A percentile compares a stretch with the other conserved stretches of the same genome.
These are phyloP conservation scores for Chionographis japonica DNA, from an alignment of 106 monocot species.

Conservation along the genomic window DNA sequence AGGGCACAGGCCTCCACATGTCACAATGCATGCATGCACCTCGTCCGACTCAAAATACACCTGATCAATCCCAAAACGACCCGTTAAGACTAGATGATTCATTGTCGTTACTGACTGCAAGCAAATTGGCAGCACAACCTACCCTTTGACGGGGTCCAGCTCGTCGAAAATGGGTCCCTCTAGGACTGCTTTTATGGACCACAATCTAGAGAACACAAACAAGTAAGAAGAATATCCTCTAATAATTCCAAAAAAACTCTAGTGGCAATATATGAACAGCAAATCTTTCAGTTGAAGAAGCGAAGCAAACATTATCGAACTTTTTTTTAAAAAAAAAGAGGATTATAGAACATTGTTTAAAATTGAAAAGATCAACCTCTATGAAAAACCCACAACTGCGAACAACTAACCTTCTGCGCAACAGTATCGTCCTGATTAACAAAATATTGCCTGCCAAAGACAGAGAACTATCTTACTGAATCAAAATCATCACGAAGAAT, in stretches of 20 bases:
- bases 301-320: no score
- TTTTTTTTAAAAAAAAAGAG: no score
- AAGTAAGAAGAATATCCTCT: not conserved
- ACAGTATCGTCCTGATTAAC: slow-evolving; percentile 82
- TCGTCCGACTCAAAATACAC: slow-evolving; percentile 75
- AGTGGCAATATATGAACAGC: no score
- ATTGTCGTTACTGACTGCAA: not conserved
- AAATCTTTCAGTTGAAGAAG: no score
- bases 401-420: slow-evolving; percentile 47
- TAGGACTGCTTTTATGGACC: slow-evolving; percentile 56
- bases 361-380: no score
- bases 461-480: not conserved
- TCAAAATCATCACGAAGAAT: no score
- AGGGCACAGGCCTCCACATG: slow-evolving; percentile 70
- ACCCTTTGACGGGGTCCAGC: slow-evolving; percentile 88
- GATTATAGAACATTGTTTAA: no score
- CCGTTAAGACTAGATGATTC: not conserved
- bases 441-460: slow-evolving; percentile 73
- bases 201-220: slow-evolving; percentile 52
- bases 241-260: no score
- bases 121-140: not conserved
- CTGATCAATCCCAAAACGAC: slow-evolving; percentile 13
- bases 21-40: slow-evolving; percentile 65
- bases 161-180: slow-evolving; percentile 79
- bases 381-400: no score